phyloP scores from a whole-genome alignment of 2,329 filamentous ascomycete genomes.

The Alternaria sp. region DNA sequence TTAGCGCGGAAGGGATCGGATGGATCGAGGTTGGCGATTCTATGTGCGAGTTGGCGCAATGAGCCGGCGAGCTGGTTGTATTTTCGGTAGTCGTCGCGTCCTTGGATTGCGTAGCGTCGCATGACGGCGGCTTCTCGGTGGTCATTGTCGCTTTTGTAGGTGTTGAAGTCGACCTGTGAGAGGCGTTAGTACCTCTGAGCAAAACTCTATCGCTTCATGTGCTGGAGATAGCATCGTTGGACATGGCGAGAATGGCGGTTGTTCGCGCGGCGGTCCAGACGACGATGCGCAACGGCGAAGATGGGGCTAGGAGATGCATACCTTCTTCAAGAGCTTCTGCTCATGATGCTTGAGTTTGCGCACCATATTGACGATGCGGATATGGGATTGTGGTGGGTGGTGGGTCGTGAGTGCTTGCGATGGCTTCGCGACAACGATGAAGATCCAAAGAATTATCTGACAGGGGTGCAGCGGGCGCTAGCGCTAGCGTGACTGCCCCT shows the following conservation, averaged over 20 bases:
- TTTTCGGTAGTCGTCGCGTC: conserved; percentile 75
- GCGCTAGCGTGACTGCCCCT: conserved; percentile 15
- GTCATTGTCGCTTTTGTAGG: conserved; percentile 84
- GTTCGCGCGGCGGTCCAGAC: neutral
- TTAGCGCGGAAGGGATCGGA: conserved; percentile 79
- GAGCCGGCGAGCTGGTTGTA: conserved; percentile 61
- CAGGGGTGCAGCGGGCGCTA: conserved; percentile 19
- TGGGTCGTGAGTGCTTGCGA: neutral
- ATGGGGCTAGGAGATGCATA: too few species aligned
- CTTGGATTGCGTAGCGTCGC: conserved; percentile 88
- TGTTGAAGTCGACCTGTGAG: conserved; percentile 80
- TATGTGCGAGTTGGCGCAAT: conserved; percentile 88
- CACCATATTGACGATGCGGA: conserved; percentile 67
- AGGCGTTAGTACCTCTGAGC: neutral
- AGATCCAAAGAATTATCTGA: conserved; percentile 23
- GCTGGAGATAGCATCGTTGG: neutral
- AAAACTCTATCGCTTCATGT: neutral
- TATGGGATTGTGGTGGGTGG: neutral
- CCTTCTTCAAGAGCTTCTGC: conserved; percentile 85
- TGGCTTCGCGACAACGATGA: conserved; percentile 6
- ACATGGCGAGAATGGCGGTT: neutral
- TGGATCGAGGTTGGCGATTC: conserved; percentile 79
- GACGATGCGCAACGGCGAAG: neutral
- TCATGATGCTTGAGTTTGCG: conserved; percentile 93
- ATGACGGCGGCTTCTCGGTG: conserved; percentile 84